These are phyloP conservation scores for Glebionis coronaria DNA, from an alignment of 129 eudicot genomes.

Conservation along the genomic window DNA sequence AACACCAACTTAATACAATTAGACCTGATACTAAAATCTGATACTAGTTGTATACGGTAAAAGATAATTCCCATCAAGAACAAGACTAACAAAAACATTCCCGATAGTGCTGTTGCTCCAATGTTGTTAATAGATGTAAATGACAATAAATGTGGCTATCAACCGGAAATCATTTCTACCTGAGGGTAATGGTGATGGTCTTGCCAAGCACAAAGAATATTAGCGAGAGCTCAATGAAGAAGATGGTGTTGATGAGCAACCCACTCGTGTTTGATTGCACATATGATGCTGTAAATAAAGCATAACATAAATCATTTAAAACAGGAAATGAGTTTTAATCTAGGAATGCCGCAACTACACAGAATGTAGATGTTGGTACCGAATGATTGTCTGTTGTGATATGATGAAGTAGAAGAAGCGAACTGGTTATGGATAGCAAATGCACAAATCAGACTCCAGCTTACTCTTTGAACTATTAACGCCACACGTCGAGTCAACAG, in stretches of 20 bases:
- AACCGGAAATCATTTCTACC: neutral
- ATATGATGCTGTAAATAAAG: constrained; percentile 45
- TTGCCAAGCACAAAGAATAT: constrained; percentile 60
- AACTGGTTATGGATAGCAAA: constrained; percentile 31
- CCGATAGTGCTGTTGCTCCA: neutral
- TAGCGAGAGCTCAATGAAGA: constrained; percentile 55
- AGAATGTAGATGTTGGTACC: constrained; percentile 26
- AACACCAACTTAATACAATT: neutral
- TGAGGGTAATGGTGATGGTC: constrained; percentile 32
- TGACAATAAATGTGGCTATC: too few relatives aligned
- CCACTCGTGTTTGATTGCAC: constrained; percentile 70
- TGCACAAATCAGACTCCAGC: constrained; percentile 43
- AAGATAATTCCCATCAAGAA: neutral
- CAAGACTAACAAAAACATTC: constrained; percentile 3
- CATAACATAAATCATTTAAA: neutral
- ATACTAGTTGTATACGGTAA: neutral
- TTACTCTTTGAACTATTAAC: constrained; percentile 46
- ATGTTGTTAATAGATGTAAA: too few relatives aligned
- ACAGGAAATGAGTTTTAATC: neutral
- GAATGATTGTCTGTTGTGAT: constrained; percentile 56
- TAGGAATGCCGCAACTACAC: neutral
- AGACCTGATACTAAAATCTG: neutral
- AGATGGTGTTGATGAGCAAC: constrained; percentile 50
- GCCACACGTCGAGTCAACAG: constrained; percentile 1
- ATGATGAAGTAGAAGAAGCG: constrained; percentile 50